Base-by-base conservation (phyloP, 1,284 basidiomycete species). In the Chalciporus sp. region DNA sequence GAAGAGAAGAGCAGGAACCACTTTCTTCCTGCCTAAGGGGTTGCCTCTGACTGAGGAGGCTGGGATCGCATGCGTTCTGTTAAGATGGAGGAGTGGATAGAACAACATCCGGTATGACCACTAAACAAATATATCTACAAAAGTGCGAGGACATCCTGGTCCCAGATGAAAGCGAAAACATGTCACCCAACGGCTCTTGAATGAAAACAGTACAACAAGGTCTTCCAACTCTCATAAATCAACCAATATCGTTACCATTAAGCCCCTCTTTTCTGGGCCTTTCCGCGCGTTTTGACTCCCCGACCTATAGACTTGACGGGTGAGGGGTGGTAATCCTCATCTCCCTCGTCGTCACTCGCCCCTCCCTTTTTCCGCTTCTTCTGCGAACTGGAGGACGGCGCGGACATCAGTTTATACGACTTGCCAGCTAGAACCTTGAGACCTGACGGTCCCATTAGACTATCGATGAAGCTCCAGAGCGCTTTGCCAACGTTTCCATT, bases 391-490 rank as follows among this genome's bases (percentile, higher is more conserved):
- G 61, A 53, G 9, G 49, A 5, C 16, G 50, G 26, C 6, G 37
- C 53, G 7, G 4, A 0, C 31, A 23, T 23, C 23, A 23, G 23
- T 23, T 56, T 10, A 23, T 59, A 53, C 0, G 7, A 8, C 35
- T 58, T 58, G 12, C 48, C 48, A n/a, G 63, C 51, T 23, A 69
- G 55, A 27, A 72, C 50, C 43, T 44, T 67, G 44, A 72, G 56
- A 42, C 71, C 71, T 7, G 51, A 50, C 2, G 68, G 76, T 67
- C 60, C 74, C 67, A 48, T 66, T 42, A 82, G 55, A 14, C 69
- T 64, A 27, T 76, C 70, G 53, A 90, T 76, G 55, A 81, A 77
- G 6, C 61, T 61, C 85, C 86, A 88, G 51, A 88, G 67, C 4
- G 74, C 74, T 52, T 74, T 80, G 47, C 79, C 76, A 11, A 87